Conservation (phyloP, 257 asterid genomes). For the Solanum chmielewskii region DNA sequence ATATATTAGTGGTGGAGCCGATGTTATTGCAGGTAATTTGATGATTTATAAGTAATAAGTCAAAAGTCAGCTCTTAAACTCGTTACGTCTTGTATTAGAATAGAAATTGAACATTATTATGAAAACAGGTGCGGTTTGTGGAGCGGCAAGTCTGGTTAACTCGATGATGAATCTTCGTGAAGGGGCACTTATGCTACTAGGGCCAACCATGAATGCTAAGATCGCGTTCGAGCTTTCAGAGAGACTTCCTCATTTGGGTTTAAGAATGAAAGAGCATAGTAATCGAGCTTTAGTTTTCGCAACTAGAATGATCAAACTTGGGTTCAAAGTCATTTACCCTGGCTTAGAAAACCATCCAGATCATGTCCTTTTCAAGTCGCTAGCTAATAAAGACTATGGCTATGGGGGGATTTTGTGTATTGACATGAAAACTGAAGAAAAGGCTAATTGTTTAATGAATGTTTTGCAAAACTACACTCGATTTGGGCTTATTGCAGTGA, state of each 20-base stretch:
- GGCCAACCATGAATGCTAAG: conserved; percentile 93
- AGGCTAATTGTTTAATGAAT: conserved; percentile 64
- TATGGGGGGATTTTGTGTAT: conserved; percentile 74
- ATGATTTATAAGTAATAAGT: too few relatives aligned
- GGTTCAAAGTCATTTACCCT: conserved; percentile 67
- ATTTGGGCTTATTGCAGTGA: conserved; percentile 82
- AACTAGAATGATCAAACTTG: conserved; percentile 52
- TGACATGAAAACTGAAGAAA: conserved; percentile 81
- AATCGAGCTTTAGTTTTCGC: conserved; percentile 54
- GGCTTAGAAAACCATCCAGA: conserved; percentile 79
- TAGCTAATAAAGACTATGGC: conserved; percentile 55
- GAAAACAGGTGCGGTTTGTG: conserved; percentile 64
- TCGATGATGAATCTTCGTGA: conserved; percentile 91
- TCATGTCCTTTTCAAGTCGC: conserved; percentile 43
- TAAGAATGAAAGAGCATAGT: conserved; percentile 86
- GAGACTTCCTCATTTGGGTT: conserved; percentile 67
- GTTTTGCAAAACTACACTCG: conserved; percentile 50
- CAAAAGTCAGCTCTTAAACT: not conserved
- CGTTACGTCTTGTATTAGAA: not conserved
- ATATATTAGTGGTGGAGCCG: conserved; percentile 89
- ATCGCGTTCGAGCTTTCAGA: conserved; percentile 75
- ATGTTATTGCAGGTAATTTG: conserved; percentile 67
- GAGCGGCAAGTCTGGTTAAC: conserved; percentile 67
- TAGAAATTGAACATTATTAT: not conserved
- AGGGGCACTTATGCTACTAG: conserved; percentile 81